Conservation (phyloP, 495 filamentous ascomycete species). For the Tirmania nivea region DNA sequence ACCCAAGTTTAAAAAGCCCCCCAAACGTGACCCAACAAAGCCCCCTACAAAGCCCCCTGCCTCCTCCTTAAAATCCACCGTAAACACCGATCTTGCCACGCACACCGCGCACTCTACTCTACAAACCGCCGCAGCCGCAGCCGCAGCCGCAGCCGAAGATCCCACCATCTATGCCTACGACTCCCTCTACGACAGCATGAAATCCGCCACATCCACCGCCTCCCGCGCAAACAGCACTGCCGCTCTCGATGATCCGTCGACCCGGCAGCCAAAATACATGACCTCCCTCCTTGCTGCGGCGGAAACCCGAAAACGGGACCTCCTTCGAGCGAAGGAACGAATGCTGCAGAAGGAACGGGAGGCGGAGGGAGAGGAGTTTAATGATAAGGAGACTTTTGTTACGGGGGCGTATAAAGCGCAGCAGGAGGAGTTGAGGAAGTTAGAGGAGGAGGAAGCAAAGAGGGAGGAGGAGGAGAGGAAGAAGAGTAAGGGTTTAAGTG, state of each 20-base stretch:
- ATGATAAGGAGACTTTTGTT: slow-evolving; percentile 90
- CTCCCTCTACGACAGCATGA: slow-evolving; percentile 43
- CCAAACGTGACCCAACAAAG: too few relatives aligned
- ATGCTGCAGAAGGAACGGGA: slow-evolving; percentile 70
- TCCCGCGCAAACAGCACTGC: background rate
- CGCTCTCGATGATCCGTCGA: slow-evolving; percentile 21
- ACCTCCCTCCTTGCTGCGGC: slow-evolving; percentile 53
- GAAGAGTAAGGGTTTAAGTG: slow-evolving; percentile 55
- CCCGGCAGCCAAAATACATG: slow-evolving; percentile 64
- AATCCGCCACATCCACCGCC: slow-evolving; percentile 5
- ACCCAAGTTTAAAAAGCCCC: slow-evolving; percentile 1
- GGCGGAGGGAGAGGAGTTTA: slow-evolving; percentile 81
- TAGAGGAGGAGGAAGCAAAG: slow-evolving; percentile 61
- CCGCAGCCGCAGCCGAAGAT: slow-evolving; percentile 37
- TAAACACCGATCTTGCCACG: slow-evolving; percentile 16
- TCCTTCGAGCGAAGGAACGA: slow-evolving; percentile 69
- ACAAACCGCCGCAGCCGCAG: slow-evolving; percentile 30
- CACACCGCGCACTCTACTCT: slow-evolving; percentile 24
- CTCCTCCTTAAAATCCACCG: background rate
- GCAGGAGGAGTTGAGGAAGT: slow-evolving; percentile 55
- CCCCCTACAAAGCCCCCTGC: background rate
- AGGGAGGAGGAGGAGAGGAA: slow-evolving; percentile 31
- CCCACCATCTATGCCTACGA: slow-evolving; percentile 60
- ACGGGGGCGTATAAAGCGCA: slow-evolving; percentile 89
- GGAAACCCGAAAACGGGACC: slow-evolving; percentile 71